phyloP scores from a whole-genome alignment of 2,329 filamentous ascomycete genomes.

The Diaporthe citri region DNA sequence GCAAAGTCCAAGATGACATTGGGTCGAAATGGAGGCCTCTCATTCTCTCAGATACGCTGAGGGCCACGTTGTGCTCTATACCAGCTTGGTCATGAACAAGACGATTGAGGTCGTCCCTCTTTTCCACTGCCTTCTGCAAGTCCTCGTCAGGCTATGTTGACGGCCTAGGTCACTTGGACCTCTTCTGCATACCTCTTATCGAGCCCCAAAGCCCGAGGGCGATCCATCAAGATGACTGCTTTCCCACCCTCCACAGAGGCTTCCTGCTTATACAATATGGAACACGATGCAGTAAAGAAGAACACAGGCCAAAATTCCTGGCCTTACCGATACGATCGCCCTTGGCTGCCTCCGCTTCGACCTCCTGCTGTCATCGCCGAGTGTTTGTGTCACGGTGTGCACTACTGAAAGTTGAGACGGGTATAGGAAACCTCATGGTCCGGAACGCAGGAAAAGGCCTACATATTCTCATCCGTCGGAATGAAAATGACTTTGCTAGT shows the following conservation, averaged over 20 bases:
- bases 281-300: background rate
- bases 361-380: background rate
- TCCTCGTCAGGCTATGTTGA: background rate
- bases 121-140: background rate
- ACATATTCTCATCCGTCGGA: background rate
- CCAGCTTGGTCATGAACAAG: background rate
- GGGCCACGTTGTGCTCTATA: no score
- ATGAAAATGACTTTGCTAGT: no score
- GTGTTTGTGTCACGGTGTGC: no score
- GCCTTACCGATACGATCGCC: background rate
- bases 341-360: background rate
- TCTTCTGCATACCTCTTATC: background rate
- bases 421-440: no score
- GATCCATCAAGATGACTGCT: background rate
- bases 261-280: no score
- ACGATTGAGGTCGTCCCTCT: background rate
- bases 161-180: background rate
- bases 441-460: background rate
- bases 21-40: background rate
- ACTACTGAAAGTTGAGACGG: background rate
- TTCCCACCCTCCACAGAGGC: background rate
- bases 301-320: background rate
- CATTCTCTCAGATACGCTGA: background rate
- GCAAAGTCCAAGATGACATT: background rate
- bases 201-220: background rate